Conservation (phyloP, 805 yeast genomes). For the Monosporozyma solicola region DNA sequence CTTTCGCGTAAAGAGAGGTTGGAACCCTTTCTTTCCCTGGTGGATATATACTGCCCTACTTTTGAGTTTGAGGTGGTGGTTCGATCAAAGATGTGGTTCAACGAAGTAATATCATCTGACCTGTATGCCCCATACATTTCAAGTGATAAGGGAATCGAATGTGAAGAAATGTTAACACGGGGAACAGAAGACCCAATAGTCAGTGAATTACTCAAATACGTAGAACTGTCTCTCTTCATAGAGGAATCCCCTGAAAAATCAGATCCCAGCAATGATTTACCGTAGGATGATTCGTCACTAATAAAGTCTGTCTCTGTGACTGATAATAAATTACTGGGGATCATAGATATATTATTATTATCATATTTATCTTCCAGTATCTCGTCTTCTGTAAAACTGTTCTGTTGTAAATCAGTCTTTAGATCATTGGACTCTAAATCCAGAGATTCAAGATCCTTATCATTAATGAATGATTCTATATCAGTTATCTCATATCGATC, state of each 20-base stretch:
- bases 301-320: slow-evolving; percentile 4
- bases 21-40: slow-evolving; percentile 10
- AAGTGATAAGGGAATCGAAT: slow-evolving; percentile 20
- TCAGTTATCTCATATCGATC: slow-evolving; percentile 18
- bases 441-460: slow-evolving; percentile 23
- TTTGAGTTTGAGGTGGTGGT: slow-evolving; percentile 18
- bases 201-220: slow-evolving; percentile 8
- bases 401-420: background rate
- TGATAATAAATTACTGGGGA: slow-evolving; percentile 4
- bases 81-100: slow-evolving; percentile 20
- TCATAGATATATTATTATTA: slow-evolving; percentile 1
- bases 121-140: slow-evolving; percentile 18
- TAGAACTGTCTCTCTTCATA: slow-evolving; percentile 9
- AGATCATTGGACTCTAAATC: slow-evolving; percentile 9
- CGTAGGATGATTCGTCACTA: slow-evolving; percentile 27
- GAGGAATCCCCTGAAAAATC: slow-evolving; percentile 21
- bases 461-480: slow-evolving; percentile 27
- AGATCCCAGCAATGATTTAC: slow-evolving; percentile 28
- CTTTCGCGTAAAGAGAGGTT: slow-evolving; percentile 5
- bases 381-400: slow-evolving; percentile 1
- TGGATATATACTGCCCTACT: slow-evolving; percentile 3
- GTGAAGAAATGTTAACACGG: slow-evolving; percentile 15
- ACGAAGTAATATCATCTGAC: slow-evolving; percentile 18
- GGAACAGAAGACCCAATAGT: slow-evolving; percentile 15
- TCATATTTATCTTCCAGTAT: background rate